phyloP scores from a whole-genome alignment of 164 flowering plant genomes.

The Dillenia suffruticosa region DNA sequence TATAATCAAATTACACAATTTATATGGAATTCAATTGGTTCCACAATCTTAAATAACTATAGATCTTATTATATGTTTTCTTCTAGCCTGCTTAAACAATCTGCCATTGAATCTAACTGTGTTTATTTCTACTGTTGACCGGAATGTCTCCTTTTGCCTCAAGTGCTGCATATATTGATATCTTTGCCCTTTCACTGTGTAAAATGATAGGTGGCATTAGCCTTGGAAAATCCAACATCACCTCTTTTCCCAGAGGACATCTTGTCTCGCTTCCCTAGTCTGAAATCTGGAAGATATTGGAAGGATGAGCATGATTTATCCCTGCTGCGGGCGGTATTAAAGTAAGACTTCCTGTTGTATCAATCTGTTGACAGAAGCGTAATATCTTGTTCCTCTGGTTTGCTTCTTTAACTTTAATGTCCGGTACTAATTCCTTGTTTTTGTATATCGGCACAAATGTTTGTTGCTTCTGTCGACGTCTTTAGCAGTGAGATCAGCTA shows the following conservation, averaged over 20 bases:
- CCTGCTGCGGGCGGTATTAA: slow-evolving; percentile 67
- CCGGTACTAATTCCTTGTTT: too few relatives aligned
- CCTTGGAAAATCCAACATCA: slow-evolving; percentile 35
- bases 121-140: background rate
- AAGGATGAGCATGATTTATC: slow-evolving; percentile 74
- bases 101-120: too few relatives aligned
- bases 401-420: too few relatives aligned
- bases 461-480: too few relatives aligned
- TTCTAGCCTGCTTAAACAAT: too few relatives aligned
- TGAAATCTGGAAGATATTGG: slow-evolving; percentile 78
- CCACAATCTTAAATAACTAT: too few relatives aligned
- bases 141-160: background rate
- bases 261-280: slow-evolving; percentile 49
- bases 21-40: too few relatives aligned
- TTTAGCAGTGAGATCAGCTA: too few relatives aligned
- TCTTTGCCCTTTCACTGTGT: background rate
- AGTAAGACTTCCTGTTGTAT: slow-evolving; percentile 40
- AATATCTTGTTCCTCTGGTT: background rate
- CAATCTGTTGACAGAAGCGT: background rate
- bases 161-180: too few relatives aligned
- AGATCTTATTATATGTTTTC: too few relatives aligned
- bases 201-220: slow-evolving; percentile 44
- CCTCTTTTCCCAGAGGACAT: slow-evolving; percentile 64
- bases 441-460: too few relatives aligned
- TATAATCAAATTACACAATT: too few relatives aligned